These are phyloP conservation scores for Marsdenia floribunda DNA, from an alignment of 257 asterid genomes.

Conservation along the genomic window DNA sequence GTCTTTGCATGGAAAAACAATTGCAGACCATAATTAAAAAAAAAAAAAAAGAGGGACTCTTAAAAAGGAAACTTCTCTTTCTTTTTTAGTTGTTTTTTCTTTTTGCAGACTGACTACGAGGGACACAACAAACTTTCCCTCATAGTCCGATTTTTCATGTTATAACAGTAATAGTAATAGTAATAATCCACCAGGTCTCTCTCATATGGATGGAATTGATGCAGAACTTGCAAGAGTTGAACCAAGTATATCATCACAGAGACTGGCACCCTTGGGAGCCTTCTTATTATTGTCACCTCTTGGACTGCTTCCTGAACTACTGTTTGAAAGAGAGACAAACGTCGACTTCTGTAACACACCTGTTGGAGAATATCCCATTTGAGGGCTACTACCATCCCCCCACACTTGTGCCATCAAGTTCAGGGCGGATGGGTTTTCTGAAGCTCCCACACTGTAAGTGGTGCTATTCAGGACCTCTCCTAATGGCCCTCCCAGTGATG, in stretches of 20 bases:
- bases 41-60: background rate
- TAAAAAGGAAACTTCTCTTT: background rate
- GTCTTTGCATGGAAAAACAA: conserved; percentile 15
- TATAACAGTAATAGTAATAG: background rate
- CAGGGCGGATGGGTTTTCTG: conserved; percentile 20
- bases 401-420: conserved; percentile 30
- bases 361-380: conserved; percentile 62
- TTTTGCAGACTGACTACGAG: background rate
- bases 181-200: background rate
- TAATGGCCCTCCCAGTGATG: conserved; percentile 69
- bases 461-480: conserved; percentile 76
- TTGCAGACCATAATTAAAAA: conserved; percentile 2
- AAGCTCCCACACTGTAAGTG: conserved; percentile 19
- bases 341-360: conserved; percentile 68
- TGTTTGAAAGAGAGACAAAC: conserved; percentile 61
- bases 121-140: background rate
- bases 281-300: conserved; percentile 36
- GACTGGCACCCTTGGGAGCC: conserved; percentile 28
- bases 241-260: conserved; percentile 40
- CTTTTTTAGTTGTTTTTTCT: background rate
- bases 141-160: background rate
- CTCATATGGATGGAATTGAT: conserved; percentile 38
- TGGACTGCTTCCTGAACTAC: conserved; percentile 70
- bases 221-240: conserved; percentile 39
- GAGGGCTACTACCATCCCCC: conserved; percentile 28